Percentiles rank a stretch among this genome's conserved stretches.
These are phyloP conservation scores for Dactylellina haptotyla DNA, from an alignment of 2,329 filamentous ascomycete species.

Conservation along the genomic window DNA sequence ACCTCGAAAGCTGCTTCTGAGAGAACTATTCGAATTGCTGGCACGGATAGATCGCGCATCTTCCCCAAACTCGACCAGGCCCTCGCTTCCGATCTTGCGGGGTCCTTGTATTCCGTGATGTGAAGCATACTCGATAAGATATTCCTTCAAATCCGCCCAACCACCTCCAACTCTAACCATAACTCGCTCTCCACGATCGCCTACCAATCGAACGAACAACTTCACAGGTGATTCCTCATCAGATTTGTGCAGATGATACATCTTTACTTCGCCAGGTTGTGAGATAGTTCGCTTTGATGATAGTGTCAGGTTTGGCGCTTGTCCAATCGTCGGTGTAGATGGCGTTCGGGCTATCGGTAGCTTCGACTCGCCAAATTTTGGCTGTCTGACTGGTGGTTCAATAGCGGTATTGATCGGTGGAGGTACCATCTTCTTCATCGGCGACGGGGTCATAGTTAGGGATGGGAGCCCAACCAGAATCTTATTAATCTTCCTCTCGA, in stretches of 20 bases:
- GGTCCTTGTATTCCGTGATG: slow-evolving; percentile 78
- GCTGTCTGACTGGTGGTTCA: slow-evolving; percentile 34
- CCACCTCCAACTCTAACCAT: slow-evolving; percentile 98
- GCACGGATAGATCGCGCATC: slow-evolving; percentile 34
- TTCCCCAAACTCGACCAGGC: slow-evolving; percentile 46
- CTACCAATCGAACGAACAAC: slow-evolving; percentile 90
- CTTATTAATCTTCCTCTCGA: slow-evolving; percentile 57
- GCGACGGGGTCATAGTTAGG: slow-evolving; percentile 50
- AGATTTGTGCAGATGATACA: slow-evolving; percentile 88
- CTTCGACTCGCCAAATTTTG: slow-evolving; percentile 62
- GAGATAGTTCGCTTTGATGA: slow-evolving; percentile 62
- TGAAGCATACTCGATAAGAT: slow-evolving; percentile 88
- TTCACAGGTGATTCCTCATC: slow-evolving; percentile 90
- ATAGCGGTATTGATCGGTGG: slow-evolving; percentile 34
- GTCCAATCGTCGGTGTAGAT: slow-evolving; percentile 62
- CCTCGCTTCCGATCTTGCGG: slow-evolving; percentile 58
- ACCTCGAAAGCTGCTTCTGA: slow-evolving; percentile 61
- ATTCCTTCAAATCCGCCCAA: slow-evolving; percentile 97
- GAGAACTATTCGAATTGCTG: slow-evolving; percentile 50
- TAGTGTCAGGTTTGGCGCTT: slow-evolving; percentile 63
- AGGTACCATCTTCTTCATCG: slow-evolving; percentile 48
- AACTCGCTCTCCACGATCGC: slow-evolving; percentile 87
- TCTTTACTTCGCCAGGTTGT: slow-evolving; percentile 73
- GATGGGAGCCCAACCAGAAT: slow-evolving; percentile 57
- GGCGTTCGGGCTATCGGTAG: slow-evolving; percentile 55